Conservation (phyloP, 192 early-diverging fungal genomes). For the Coemansia sp. region DNA sequence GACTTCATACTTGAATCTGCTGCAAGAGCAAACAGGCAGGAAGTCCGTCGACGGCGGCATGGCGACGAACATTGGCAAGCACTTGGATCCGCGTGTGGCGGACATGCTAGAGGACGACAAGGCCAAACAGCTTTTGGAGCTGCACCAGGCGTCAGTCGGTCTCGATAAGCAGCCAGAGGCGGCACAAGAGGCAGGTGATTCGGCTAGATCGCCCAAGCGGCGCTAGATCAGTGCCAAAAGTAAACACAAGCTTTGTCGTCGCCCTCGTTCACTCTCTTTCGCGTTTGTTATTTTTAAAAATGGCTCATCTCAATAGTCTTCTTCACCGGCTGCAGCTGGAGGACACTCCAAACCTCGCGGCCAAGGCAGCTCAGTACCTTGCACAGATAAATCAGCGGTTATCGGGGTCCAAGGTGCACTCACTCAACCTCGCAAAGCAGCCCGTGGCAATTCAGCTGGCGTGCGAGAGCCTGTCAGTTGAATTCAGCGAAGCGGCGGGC, state of each 20-base stretch:
- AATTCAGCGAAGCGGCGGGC: constrained; percentile 47
- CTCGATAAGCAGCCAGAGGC: background rate
- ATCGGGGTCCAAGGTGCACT: constrained; percentile 13
- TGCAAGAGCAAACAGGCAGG: constrained; percentile 21
- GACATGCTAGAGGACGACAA: constrained; percentile 48
- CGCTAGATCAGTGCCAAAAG: background rate
- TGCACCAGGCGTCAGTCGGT: constrained; percentile 33
- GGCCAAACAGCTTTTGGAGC: constrained; percentile 48
- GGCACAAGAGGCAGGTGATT: background rate
- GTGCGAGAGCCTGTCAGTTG: constrained; percentile 34
- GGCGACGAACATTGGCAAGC: constrained; percentile 21
- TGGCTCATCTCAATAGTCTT: constrained; percentile 23
- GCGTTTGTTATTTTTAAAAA: constrained; percentile 13
- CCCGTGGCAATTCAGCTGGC: constrained; percentile 44
- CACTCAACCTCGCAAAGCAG: constrained; percentile 22
- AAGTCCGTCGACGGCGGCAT: background rate
- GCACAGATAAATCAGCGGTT: constrained; percentile 32
- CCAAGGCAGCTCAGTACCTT: constrained; percentile 48
- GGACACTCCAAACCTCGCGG: constrained; percentile 26
- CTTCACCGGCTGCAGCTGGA: constrained; percentile 32
- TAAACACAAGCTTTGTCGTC: background rate
- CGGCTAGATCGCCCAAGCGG: constrained; percentile 2
- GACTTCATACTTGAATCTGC: constrained; percentile 29
- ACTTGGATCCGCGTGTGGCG: constrained; percentile 31
- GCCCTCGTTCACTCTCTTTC: background rate